phyloP scores from a whole-genome alignment of 805 yeast genomes.

The Teunomyces tritomae region DNA sequence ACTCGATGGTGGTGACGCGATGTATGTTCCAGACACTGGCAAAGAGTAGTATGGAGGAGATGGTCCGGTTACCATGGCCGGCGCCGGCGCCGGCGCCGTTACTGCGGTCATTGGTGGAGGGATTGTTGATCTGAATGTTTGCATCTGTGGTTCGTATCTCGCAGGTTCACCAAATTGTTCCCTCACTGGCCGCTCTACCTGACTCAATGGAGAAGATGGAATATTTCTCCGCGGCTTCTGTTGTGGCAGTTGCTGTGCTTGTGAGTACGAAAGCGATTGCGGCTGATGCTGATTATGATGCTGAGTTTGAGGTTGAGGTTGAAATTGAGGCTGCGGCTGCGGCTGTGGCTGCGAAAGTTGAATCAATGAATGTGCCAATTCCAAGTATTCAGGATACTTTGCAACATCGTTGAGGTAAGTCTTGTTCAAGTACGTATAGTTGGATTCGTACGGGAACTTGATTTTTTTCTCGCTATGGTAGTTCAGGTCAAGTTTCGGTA shows the following conservation, averaged over 20 bases:
- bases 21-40: neutral
- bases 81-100: neutral
- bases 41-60: neutral
- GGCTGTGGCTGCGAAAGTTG: constrained; percentile 26
- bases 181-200: neutral
- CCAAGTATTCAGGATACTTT: constrained; percentile 46
- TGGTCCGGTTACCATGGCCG: neutral
- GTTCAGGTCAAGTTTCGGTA: constrained; percentile 17
- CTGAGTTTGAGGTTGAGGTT: constrained; percentile 6
- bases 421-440: constrained; percentile 47
- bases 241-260: constrained; percentile 6
- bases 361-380: constrained; percentile 43
- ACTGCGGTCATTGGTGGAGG: neutral
- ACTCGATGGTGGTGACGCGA: neutral
- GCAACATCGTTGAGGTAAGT: constrained; percentile 51
- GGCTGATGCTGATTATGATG: constrained; percentile 7
- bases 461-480: constrained; percentile 30
- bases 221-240: neutral
- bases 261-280: neutral
- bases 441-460: constrained; percentile 53
- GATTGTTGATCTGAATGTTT: neutral
- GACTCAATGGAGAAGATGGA: neutral
- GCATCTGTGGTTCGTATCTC: neutral
- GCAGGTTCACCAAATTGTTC: neutral
- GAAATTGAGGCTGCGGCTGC: neutral